Evolutionary conservation across 2,329 filamentous ascomycete species (phyloP), one percentile per base, ranked within the genome.

Genomic region (Colletotrichum falcatum): DNA sequence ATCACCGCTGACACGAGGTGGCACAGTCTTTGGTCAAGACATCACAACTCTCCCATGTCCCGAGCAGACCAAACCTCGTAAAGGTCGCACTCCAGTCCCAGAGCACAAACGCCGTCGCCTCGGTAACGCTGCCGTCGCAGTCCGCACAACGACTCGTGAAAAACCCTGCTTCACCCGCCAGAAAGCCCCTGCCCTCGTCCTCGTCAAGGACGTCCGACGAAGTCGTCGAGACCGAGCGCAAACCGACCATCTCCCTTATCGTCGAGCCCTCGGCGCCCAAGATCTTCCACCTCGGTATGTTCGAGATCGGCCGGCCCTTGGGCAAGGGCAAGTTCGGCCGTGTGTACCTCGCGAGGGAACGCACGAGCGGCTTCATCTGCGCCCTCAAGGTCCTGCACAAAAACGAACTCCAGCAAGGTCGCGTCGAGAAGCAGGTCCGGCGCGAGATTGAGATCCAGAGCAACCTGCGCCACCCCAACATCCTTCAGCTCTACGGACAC

Each of bases 361-460:
- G 92, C 68, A 89, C 87, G 54, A 92, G 89, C 33, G 92, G 92
- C 72, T 97, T 95, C 81, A 92, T 97, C 73, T 97, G 93, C 81
- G 93, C 93, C 1, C 86, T 97, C 71, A 97, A 97, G 81, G 93
- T 95, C 58, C 86, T 95, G 58, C 93, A 96, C 86, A 97, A 96
- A 83, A 90, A 88, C 73, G 93, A 96, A 81, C 83, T 96, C 70
- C 90, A 93, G 77, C 90, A 93, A 74, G 93, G 92, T 65, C 81
- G 84, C 66, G 93, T 96, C 54, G 93, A 97, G 83, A 95, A 94
- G 84, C 94, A 96, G 82, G 91, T 96, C 65, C 90, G 94, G 39
- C 90, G 94, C 76, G 94, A 97, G 81, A 94, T 97, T 73, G 94
- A 97, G 80, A 97, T 97, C 77, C 94, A 97, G 82, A 93, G 91